Conservation (phyloP, 768 basidiomycete species). For the Butyriboletus loyo region DNA sequence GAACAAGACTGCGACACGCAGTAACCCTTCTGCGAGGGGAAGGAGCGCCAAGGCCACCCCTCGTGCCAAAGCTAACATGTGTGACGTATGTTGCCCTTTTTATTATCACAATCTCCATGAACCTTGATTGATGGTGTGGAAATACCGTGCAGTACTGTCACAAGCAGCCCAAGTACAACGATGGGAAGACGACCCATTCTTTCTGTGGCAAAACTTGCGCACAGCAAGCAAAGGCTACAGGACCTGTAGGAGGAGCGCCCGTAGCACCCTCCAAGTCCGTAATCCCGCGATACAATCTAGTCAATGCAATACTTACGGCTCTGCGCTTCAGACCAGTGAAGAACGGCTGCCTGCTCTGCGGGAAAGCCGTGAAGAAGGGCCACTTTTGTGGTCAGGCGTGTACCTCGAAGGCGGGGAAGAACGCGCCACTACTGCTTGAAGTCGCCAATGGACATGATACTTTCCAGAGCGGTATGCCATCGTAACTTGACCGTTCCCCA, state of each 20-base stretch:
- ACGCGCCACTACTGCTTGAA: conserved; percentile 56
- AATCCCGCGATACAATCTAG: conserved; percentile 14
- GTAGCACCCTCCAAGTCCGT: conserved; percentile 32
- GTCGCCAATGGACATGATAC: conserved; percentile 58
- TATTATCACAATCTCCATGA: not conserved
- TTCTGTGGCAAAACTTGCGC: conserved; percentile 67
- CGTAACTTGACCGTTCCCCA: not conserved
- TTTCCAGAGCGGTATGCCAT: conserved; percentile 57
- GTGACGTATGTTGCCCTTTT: conserved; percentile 42
- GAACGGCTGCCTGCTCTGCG: conserved; percentile 60
- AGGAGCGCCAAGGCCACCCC: conserved; percentile 24
- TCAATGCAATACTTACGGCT: conserved; percentile 33
- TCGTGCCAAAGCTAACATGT: conserved; percentile 38
- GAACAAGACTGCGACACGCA: conserved; percentile 26
- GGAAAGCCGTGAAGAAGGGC: conserved; percentile 55
- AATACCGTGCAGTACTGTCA: conserved; percentile 48
- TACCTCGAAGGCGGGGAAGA: conserved; percentile 50
- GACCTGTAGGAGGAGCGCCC: conserved; percentile 21
- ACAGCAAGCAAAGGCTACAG: conserved; percentile 38
- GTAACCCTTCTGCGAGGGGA: conserved; percentile 27
- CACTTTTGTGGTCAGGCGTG: conserved; percentile 63
- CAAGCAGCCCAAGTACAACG: conserved; percentile 55
- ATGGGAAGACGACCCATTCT: conserved; percentile 55
- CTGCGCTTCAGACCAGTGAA: conserved; percentile 30
- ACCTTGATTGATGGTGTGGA: conserved; percentile 6